These are phyloP conservation scores for Dendrothele bispora DNA, from an alignment of 768 basidiomycete genomes.

Conservation along the genomic window DNA sequence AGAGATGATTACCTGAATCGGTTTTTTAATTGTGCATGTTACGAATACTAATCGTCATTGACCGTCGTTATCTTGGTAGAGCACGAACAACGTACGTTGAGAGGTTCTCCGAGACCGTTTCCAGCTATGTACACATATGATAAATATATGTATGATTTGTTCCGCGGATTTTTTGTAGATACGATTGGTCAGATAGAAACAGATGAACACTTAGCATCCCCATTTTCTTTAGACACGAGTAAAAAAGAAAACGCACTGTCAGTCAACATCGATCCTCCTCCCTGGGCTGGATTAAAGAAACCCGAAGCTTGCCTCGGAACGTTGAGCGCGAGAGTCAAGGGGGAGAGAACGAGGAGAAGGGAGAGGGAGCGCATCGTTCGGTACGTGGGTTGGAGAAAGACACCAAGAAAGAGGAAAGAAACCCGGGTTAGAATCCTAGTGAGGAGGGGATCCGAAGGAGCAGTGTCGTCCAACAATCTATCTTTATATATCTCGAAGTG, in stretches of 20 bases:
- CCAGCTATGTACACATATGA: slow-evolving; percentile 5
- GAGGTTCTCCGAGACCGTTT: slow-evolving; percentile 64
- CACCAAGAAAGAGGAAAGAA: no score
- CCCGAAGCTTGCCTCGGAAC: slow-evolving; percentile 14
- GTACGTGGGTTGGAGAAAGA: no score
- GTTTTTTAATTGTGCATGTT: background rate
- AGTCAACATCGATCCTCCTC: slow-evolving; percentile 68
- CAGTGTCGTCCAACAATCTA: no score
- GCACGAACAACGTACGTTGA: slow-evolving; percentile 49
- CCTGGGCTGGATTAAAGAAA: slow-evolving; percentile 43
- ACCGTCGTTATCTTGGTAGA: background rate
- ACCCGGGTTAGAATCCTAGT: no score
- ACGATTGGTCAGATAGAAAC: background rate
- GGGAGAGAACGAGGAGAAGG: slow-evolving; percentile 4
- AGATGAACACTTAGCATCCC: slow-evolving; percentile 35
- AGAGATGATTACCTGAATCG: slow-evolving; percentile 58
- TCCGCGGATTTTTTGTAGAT: slow-evolving; percentile 22
- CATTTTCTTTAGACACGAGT: slow-evolving; percentile 23
- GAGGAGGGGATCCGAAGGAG: no score
- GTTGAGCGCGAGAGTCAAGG: slow-evolving; percentile 10
- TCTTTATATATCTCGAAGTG: no score
- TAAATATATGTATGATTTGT: no score
- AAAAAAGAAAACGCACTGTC: slow-evolving; percentile 31
- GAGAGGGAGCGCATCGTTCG: background rate
- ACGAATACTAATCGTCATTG: background rate